phyloP scores from a whole-genome alignment of 768 basidiomycete species.

The Xerocomellus dryophilus region DNA sequence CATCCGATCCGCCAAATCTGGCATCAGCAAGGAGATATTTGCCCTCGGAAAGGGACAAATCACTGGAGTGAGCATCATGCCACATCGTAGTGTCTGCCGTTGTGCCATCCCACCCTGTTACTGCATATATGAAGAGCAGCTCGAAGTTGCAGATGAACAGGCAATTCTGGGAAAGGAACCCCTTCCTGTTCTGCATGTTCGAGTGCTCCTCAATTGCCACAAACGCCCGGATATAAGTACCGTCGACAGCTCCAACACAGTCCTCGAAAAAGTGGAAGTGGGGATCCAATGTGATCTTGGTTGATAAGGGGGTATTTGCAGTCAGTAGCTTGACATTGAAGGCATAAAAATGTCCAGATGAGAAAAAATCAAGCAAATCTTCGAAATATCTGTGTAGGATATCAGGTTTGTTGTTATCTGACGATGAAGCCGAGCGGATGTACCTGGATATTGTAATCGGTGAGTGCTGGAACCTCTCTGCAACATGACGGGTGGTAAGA shows the following conservation, averaged over 20 bases:
- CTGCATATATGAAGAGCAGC: constrained; percentile 7
- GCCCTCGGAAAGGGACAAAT: constrained; percentile 1
- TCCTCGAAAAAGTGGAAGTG: not conserved
- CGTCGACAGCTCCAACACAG: constrained; percentile 5
- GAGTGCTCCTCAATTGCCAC: not conserved
- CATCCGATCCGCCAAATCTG: constrained; percentile 12
- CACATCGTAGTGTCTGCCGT: constrained; percentile 12
- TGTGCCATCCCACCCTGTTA: constrained; percentile 19
- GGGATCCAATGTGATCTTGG: not conserved
- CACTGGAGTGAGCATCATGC: constrained; percentile 1
- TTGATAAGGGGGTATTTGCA: not conserved
- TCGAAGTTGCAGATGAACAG: constrained; percentile 19
- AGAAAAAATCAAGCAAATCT: constrained; percentile 4
- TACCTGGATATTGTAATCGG: no score
- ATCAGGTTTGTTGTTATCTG: no score
- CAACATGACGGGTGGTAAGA: no score
- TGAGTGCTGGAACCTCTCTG: no score
- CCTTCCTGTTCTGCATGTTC: constrained; percentile 13
- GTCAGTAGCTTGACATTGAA: not conserved
- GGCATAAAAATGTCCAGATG: not conserved
- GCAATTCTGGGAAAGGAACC: constrained; percentile 18
- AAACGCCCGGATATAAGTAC: not conserved
- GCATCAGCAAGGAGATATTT: constrained; percentile 7
- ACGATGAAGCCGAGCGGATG: no score
- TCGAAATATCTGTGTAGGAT: constrained; percentile 8